Evolutionary conservation across 2,329 filamentous ascomycete genomes (phyloP).

Genomic region (Aspergillus sergii): DNA sequence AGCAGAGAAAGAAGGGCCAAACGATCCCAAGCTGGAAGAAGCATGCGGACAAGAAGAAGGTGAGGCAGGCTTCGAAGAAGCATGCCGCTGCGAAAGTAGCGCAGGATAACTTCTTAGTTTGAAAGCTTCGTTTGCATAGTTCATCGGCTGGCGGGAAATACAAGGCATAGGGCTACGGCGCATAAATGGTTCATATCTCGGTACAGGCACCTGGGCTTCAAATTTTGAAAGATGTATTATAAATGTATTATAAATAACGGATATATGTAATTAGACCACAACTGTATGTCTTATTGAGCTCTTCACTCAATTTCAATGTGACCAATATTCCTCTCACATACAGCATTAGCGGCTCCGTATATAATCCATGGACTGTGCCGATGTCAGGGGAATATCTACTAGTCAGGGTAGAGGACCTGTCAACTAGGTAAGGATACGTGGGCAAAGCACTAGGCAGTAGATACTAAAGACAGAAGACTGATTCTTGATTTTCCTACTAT

Average conservation of each 20-base stretch:
- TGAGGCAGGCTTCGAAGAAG: slow-evolving; percentile 45
- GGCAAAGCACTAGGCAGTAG: too few relatives aligned
- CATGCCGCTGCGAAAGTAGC: slow-evolving; percentile 19
- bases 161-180: slow-evolving; percentile 9
- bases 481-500: too few relatives aligned
- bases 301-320: slow-evolving; percentile 26
- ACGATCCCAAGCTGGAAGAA: slow-evolving; percentile 47
- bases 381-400: too few relatives aligned
- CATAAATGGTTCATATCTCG: slow-evolving; percentile 1
- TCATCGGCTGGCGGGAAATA: slow-evolving; percentile 4
- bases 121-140: slow-evolving; percentile 1
- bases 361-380: background rate
- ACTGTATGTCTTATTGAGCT: slow-evolving; percentile 18
- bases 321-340: slow-evolving; percentile 4
- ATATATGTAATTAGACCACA: slow-evolving; percentile 14
- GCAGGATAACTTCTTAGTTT: slow-evolving; percentile 1
- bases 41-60: slow-evolving; percentile 46
- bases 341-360: background rate
- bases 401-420: too few relatives aligned
- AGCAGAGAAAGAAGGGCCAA: slow-evolving; percentile 36
- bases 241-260: slow-evolving; percentile 19
- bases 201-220: background rate
- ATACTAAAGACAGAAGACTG: too few relatives aligned
- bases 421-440: too few relatives aligned
- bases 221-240: slow-evolving; percentile 15